Evolutionary conservation across 805 yeast species (phyloP), one percentile per base, ranked within the genome.

Genomic region (Saccharomycopsis selenospora): DNA sequence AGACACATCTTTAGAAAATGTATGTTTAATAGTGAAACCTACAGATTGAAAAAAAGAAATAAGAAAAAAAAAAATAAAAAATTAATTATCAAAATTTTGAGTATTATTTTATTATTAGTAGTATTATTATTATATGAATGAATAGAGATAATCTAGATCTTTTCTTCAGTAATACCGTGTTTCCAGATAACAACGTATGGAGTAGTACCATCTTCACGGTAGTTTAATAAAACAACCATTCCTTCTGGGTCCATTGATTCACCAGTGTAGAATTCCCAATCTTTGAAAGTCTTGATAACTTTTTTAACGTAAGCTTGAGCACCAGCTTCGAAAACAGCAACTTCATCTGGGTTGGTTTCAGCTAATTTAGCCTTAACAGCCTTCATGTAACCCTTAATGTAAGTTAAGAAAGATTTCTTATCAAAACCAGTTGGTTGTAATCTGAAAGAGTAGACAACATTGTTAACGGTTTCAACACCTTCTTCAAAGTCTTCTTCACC

Each of bases 221-320:
- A 93, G 95, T 93, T 93, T 74, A 93, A 85, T 71, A 93, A 81
- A 61, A 89, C 88, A 67, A 93, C 75, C 99, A 93, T 93, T 62
- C 84, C 99, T 74, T 93, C 99, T 71, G 99, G 99, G 82, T 93
- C 97, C 99, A 93, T 93, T 68, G 96, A 85, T 79, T 91, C 98
- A 79, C 99, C 98, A 61, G 96, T 91, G 90, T 74, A 93, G 81
- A 93, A 93, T 69, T 93, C 99, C 95, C 95, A 93, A 82, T 93
- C 99, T 69, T 84, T 85, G 93, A 93, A 93, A 72, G 90, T 84
- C 65, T 82, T 85, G 64, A 93, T 71, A 60, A 93, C 84, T 81
- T 93, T 93, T 87, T 93, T 93, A 73, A 86, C 95, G 80, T 90
- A 93, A 62, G 86, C 73, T 62, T 82, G 78, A 63, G 99, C 99